Conservation (phyloP, 495 filamentous ascomycete genomes). For the Xylaria venustula region DNA sequence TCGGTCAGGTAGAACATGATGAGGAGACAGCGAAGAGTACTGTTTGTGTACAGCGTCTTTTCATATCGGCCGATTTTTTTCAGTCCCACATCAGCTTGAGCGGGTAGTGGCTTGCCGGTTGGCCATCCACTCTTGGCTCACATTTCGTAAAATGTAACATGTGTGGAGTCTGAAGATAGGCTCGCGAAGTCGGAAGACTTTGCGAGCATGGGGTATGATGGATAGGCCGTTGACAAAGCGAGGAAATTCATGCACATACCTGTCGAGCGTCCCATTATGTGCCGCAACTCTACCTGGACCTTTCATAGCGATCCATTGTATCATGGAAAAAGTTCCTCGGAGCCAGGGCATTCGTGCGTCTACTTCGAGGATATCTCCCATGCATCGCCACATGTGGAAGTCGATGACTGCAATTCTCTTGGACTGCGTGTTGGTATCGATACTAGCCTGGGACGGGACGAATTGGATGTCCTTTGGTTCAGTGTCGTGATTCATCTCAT, state of each 20-base stretch:
- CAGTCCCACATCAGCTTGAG: not conserved
- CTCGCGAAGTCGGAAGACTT: constrained; percentile 40
- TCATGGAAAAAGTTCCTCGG: constrained; percentile 63
- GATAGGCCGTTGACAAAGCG: constrained; percentile 18
- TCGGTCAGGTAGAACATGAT: not conserved
- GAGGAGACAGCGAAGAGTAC: not conserved
- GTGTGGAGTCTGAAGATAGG: constrained; percentile 32
- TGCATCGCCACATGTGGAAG: constrained; percentile 71
- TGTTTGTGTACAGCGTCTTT: not conserved
- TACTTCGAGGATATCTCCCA: constrained; percentile 67
- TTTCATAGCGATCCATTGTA: constrained; percentile 66
- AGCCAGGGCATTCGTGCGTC: constrained; percentile 85
- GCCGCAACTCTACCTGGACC: constrained; percentile 73
- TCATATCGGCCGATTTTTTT: not conserved
- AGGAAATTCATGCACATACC: constrained; percentile 61
- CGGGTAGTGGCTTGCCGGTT: constrained; percentile 17
- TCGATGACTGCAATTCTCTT: constrained; percentile 66
- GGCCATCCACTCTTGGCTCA: constrained; percentile 19
- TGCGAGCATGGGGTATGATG: constrained; percentile 39
- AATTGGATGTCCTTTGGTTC: constrained; percentile 13
- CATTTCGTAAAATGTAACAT: constrained; percentile 35
- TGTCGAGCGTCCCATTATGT: constrained; percentile 78
- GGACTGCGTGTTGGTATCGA: constrained; percentile 23
- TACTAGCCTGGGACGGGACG: not conserved
- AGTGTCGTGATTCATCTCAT: constrained; percentile 12